Evolutionary conservation across 805 yeast species (phyloP).

Genomic region (Saturnispora silvae): DNA sequence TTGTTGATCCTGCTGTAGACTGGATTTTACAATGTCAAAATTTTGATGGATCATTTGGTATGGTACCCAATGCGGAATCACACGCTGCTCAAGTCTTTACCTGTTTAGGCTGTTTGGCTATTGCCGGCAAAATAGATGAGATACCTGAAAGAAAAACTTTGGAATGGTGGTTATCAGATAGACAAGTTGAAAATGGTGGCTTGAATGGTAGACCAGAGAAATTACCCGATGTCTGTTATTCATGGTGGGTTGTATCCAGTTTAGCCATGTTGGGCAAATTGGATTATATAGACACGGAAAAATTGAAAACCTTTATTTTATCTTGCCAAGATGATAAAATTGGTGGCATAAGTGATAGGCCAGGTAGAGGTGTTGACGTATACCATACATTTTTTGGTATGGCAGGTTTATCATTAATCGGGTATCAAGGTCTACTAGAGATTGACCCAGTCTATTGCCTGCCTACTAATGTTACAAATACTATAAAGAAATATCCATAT

Average conservation of each 20-base stretch:
- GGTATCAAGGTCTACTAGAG: constrained; percentile 43
- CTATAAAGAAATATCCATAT: constrained; percentile 23
- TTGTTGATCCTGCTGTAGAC: constrained; percentile 46
- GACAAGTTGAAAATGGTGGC: constrained; percentile 85
- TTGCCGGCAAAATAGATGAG: constrained; percentile 45
- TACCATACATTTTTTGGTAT: constrained; percentile 88
- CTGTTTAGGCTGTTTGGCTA: constrained; percentile 71
- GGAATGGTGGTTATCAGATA: constrained; percentile 82
- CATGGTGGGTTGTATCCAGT: constrained; percentile 93
- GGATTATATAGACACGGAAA: constrained; percentile 67
- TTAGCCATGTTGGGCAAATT: constrained; percentile 53
- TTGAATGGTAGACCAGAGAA: constrained; percentile 94
- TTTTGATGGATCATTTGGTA: constrained; percentile 94
- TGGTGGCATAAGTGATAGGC: constrained; percentile 92
- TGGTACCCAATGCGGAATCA: constrained; percentile 88
- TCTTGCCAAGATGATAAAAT: constrained; percentile 61
- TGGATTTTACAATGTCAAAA: constrained; percentile 67
- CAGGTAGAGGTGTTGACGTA: constrained; percentile 85
- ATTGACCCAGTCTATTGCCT: constrained; percentile 85
- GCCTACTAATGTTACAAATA: constrained; percentile 40
- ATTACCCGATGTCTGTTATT: constrained; percentile 92
- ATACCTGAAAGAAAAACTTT: constrained; percentile 36
- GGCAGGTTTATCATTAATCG: constrained; percentile 75
- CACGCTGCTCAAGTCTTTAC: constrained; percentile 91
- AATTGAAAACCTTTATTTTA: constrained; percentile 57